A percentile compares a stretch with the other conserved stretches of the same genome.
phyloP scores from a whole-genome alignment of 2,329 filamentous ascomycete genomes.

The Alternaria metachromatica region DNA sequence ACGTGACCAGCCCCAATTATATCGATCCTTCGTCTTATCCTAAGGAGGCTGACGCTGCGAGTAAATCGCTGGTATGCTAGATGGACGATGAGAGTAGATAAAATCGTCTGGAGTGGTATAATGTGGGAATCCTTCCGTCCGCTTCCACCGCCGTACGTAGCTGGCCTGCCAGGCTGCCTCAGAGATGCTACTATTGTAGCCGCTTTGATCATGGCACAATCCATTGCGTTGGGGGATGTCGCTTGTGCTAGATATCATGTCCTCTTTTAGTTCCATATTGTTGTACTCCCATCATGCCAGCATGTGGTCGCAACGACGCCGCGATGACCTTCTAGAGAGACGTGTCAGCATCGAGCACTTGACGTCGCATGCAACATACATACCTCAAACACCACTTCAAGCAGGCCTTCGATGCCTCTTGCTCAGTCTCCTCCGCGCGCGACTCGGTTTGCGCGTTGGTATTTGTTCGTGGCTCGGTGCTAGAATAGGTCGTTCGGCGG shows the following conservation, averaged over 20 bases:
- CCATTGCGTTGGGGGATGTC: too few relatives aligned
- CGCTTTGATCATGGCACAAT: background rate
- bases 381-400: slow-evolving; percentile 1
- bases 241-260: background rate
- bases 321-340: background rate
- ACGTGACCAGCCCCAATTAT: background rate
- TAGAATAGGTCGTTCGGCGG: slow-evolving; percentile 25
- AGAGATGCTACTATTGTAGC: background rate
- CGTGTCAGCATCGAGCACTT: background rate
- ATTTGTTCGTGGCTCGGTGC: slow-evolving; percentile 15
- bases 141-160: background rate
- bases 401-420: slow-evolving; percentile 29
- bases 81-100: background rate
- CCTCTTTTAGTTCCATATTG: background rate
- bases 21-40: background rate
- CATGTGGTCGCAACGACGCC: background rate
- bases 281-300: background rate
- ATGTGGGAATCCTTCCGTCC: background rate
- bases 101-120: background rate
- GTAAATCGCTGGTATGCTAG: background rate
- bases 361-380: background rate
- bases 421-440: slow-evolving; percentile 21
- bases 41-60: background rate
- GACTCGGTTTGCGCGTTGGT: slow-evolving; percentile 10
- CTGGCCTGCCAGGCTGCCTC: background rate